Conservation (phyloP, 2,329 filamentous ascomycete genomes). For the Blastomyces emzantsi region DNA sequence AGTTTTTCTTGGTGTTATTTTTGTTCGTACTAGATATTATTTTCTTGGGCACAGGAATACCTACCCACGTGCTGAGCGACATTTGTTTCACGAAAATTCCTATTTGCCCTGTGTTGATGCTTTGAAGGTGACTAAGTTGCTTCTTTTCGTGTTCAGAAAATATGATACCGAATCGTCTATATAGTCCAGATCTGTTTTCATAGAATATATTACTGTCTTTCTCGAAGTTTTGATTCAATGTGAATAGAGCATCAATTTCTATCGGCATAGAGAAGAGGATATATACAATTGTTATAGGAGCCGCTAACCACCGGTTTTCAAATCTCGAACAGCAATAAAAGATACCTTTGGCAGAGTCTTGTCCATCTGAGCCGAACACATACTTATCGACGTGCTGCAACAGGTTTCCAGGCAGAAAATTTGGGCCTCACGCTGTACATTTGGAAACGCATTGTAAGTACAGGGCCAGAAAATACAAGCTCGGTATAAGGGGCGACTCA, state of each 20-base stretch:
- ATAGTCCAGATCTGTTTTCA: background rate
- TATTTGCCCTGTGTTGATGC: slow-evolving; percentile 4
- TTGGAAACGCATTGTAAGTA: slow-evolving; percentile 8
- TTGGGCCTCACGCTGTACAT: slow-evolving; percentile 28
- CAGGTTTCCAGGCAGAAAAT: slow-evolving; percentile 27
- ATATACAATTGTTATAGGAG: background rate
- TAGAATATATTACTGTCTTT: background rate
- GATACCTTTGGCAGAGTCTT: background rate
- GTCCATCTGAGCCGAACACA: background rate
- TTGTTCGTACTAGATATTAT: slow-evolving; percentile 10
- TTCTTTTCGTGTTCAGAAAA: background rate
- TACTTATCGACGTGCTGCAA: slow-evolving; percentile 22
- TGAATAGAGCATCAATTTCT: slow-evolving; percentile 1
- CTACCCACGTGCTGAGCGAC: slow-evolving; percentile 19
- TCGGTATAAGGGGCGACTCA: slow-evolving; percentile 45
- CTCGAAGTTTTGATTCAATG: background rate
- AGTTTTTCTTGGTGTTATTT: slow-evolving; percentile 17
- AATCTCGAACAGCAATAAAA: background rate
- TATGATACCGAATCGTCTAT: background rate
- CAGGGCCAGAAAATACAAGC: no score
- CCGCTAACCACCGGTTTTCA: background rate
- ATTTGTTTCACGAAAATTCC: slow-evolving; percentile 20
- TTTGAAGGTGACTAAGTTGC: background rate
- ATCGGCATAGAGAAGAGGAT: background rate
- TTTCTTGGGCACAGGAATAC: slow-evolving; percentile 3